A percentile compares a stretch with the other conserved stretches of the same genome.
These are phyloP conservation scores for Dictyostelium brefeldianum DNA, from an alignment of 78 protist genomes.

Conservation along the genomic window DNA sequence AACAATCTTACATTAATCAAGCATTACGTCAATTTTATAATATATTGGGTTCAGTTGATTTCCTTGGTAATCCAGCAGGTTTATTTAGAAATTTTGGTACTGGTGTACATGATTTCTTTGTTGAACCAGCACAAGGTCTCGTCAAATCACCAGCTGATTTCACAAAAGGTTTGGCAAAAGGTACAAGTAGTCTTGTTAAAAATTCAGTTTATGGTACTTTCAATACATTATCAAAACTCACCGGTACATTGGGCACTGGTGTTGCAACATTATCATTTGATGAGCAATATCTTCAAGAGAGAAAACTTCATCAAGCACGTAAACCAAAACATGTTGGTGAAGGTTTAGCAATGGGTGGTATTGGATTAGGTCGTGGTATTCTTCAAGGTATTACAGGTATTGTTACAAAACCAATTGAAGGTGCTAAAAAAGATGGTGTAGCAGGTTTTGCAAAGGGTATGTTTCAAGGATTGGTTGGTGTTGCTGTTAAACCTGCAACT, in stretches of 20 bases:
- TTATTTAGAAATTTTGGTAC: conserved; percentile 87
- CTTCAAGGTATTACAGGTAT: conserved; percentile 93
- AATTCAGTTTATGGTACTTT: conserved; percentile 86
- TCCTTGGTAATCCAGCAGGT: conserved; percentile 92
- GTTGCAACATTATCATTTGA: conserved; percentile 80
- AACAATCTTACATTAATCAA: conserved; percentile 67
- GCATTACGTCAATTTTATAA: conserved; percentile 74
- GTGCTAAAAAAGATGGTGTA: conserved; percentile 87
- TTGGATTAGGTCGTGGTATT: conserved; percentile 82
- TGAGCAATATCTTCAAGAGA: conserved; percentile 79
- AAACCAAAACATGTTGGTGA: conserved; percentile 84
- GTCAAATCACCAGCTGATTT: conserved; percentile 80
- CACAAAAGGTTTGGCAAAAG: conserved; percentile 82
- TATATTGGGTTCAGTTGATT: conserved; percentile 88
- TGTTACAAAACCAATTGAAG: conserved; percentile 90
- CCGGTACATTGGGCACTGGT: conserved; percentile 83
- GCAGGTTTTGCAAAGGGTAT: conserved; percentile 92
- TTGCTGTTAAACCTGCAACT: conserved; percentile 91
- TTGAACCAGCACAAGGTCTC: conserved; percentile 88
- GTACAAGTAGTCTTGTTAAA: conserved; percentile 70
- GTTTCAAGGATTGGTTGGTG: conserved; percentile 93
- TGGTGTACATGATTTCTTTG: conserved; percentile 87
- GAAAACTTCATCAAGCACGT: conserved; percentile 57
- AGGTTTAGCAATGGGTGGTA: conserved; percentile 82
- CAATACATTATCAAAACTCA: conserved; percentile 84